Conservation (phyloP, 768 basidiomycete genomes). For the Asterophora lycoperdoides region DNA sequence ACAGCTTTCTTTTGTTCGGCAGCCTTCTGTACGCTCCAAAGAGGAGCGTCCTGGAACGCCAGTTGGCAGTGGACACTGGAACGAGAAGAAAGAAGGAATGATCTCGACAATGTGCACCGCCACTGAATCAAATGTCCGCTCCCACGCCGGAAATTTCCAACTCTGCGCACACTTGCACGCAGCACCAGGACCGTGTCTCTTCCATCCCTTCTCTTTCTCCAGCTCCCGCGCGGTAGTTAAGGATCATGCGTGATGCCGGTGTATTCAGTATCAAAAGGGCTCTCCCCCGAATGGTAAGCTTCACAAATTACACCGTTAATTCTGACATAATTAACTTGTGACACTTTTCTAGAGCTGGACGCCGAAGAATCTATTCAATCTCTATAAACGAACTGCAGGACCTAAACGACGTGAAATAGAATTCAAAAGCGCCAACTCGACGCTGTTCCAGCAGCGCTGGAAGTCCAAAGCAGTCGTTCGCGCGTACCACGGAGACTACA, state of each 20-base stretch:
- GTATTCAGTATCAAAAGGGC: constrained; percentile 41
- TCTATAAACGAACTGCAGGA: constrained; percentile 70
- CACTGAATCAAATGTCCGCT: no score
- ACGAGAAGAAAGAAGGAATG: no score
- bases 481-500: constrained; percentile 94
- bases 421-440: constrained; percentile 53
- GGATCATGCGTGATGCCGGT: constrained; percentile 35
- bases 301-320: not conserved
- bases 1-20: no score
- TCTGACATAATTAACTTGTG: not conserved
- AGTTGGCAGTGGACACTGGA: no score
- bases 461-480: constrained; percentile 78
- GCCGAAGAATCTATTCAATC: constrained; percentile 83
- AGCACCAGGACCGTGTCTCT: no score
- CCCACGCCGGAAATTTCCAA: not conserved
- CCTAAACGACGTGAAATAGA: constrained; percentile 43
- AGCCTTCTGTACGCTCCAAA: no score
- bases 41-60: no score
- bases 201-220: not conserved
- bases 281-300: constrained; percentile 76
- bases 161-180: no score
- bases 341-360: constrained; percentile 75
- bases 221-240: not conserved
- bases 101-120: no score
- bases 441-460: constrained; percentile 93